Percentiles rank a stretch among this genome's conserved stretches.
phyloP scores from a whole-genome alignment of 2,329 filamentous ascomycete species.

The Fusarium dimerum region DNA sequence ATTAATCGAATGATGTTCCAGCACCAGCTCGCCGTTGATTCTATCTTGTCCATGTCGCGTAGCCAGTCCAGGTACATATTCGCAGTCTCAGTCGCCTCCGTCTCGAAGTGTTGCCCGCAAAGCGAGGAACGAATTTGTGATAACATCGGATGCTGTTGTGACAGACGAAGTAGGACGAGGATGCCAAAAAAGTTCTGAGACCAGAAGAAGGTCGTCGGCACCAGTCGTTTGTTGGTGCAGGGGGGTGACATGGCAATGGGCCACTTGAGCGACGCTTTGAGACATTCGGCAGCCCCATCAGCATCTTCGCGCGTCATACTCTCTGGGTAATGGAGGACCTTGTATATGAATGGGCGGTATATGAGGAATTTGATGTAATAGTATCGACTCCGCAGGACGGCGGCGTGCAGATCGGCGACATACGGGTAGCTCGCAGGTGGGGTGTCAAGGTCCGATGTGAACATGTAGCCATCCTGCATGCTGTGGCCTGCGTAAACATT shows the following conservation, averaged over 20 bases:
- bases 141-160: conserved; percentile 52
- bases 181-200: conserved; percentile 62
- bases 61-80: conserved; percentile 60
- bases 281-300: conserved; percentile 55
- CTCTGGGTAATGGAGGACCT: conserved; percentile 59
- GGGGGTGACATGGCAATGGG: conserved; percentile 59
- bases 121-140: conserved; percentile 49
- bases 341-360: conserved; percentile 60
- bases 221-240: conserved; percentile 57
- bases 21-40: conserved; percentile 57
- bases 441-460: conserved; percentile 24
- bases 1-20: conserved; percentile 52
- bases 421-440: conserved; percentile 45
- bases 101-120: conserved; percentile 51
- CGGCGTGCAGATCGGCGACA: conserved; percentile 57
- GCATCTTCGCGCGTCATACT: conserved; percentile 54
- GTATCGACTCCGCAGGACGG: conserved; percentile 58
- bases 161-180: conserved; percentile 57
- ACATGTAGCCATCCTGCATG: conserved; percentile 23
- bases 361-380: conserved; percentile 61
- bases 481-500: conserved; percentile 21
- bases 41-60: conserved; percentile 54
- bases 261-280: conserved; percentile 60
- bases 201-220: conserved; percentile 62
- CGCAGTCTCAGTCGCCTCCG: conserved; percentile 51